Evolutionary conservation across 192 early-diverging fungal genomes (phyloP).

Genomic region (Coemansia sp.): DNA sequence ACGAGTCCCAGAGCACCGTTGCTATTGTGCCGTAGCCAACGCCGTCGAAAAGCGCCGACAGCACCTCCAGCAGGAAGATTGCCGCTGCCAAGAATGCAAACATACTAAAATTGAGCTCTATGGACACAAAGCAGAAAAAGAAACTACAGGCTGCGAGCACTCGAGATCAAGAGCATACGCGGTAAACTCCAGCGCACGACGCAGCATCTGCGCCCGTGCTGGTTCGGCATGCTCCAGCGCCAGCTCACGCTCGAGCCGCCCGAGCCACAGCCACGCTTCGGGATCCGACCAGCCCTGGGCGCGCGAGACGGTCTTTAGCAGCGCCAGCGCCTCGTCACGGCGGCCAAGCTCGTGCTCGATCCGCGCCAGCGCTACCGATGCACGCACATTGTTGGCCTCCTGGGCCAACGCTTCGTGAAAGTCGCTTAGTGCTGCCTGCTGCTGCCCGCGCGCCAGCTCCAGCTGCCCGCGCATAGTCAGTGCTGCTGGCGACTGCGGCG

Average conservation of each 20-base stretch:
- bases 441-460: constrained; percentile 19
- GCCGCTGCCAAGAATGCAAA: constrained; percentile 55
- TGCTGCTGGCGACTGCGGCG: constrained; percentile 46
- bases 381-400: constrained; percentile 40
- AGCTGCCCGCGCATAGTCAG: constrained; percentile 50
- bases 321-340: constrained; percentile 46
- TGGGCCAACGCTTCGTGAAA: constrained; percentile 50
- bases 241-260: constrained; percentile 47
- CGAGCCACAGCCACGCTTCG: constrained; percentile 55
- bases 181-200: constrained; percentile 37
- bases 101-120: constrained; percentile 6
- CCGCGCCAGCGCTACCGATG: constrained; percentile 42
- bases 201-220: constrained; percentile 13
- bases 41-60: constrained; percentile 58
- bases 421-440: constrained; percentile 38
- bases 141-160: constrained; percentile 40
- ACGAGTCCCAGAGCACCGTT: constrained; percentile 37
- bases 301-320: constrained; percentile 49
- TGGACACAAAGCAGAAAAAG: constrained; percentile 28
- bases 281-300: constrained; percentile 55
- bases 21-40: constrained; percentile 57
- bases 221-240: constrained; percentile 24
- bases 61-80: constrained; percentile 62
- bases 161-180: constrained; percentile 51
- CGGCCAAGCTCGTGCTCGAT: constrained; percentile 43